These are phyloP conservation scores for Xenosphaeropsis pyriputrescens DNA, from an alignment of 2,329 filamentous ascomycete genomes.

Conservation along the genomic window DNA sequence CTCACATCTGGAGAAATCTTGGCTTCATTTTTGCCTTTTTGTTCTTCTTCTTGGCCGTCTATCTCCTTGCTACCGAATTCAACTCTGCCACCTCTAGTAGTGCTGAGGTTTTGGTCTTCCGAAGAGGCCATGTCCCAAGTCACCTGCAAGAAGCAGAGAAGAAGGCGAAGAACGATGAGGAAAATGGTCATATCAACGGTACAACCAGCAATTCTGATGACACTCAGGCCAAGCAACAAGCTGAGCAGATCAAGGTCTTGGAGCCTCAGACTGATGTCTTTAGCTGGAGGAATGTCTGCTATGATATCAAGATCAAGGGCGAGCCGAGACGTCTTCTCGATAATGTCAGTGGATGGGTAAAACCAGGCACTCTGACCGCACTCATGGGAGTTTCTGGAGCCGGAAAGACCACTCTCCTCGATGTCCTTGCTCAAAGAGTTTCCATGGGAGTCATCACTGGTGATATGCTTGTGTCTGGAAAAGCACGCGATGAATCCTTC, in stretches of 20 bases:
- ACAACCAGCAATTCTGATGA: constrained; percentile 5
- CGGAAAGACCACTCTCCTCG: constrained; percentile 71
- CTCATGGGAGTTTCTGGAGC: constrained; percentile 58
- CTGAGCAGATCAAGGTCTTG: constrained; percentile 12
- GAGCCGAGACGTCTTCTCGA: constrained; percentile 51
- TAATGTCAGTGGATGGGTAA: constrained; percentile 59
- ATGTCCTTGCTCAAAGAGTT: constrained; percentile 61
- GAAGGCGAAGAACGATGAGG: constrained; percentile 13
- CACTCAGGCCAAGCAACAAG: constrained; percentile 7
- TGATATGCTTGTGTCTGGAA: constrained; percentile 41
- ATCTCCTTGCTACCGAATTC: constrained; percentile 50
- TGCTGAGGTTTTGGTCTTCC: constrained; percentile 65
- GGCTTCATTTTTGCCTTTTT: constrained; percentile 52
- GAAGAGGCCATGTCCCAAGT: constrained; percentile 39
- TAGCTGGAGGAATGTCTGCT: constrained; percentile 34
- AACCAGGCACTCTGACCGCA: constrained; percentile 53
- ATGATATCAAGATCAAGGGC: constrained; percentile 58
- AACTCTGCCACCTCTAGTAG: constrained; percentile 54
- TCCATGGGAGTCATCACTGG: constrained; percentile 79
- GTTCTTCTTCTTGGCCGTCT: constrained; percentile 43
- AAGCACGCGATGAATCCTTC: constrained; percentile 38
- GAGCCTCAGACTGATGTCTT: constrained; percentile 13
- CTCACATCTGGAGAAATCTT: constrained; percentile 52
- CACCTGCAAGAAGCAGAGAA: constrained; percentile 23
- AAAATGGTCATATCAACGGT: constrained; percentile 4